Evolutionary conservation across 1,284 basidiomycete genomes (phyloP).

Genomic region (Malassezia furfur): DNA sequence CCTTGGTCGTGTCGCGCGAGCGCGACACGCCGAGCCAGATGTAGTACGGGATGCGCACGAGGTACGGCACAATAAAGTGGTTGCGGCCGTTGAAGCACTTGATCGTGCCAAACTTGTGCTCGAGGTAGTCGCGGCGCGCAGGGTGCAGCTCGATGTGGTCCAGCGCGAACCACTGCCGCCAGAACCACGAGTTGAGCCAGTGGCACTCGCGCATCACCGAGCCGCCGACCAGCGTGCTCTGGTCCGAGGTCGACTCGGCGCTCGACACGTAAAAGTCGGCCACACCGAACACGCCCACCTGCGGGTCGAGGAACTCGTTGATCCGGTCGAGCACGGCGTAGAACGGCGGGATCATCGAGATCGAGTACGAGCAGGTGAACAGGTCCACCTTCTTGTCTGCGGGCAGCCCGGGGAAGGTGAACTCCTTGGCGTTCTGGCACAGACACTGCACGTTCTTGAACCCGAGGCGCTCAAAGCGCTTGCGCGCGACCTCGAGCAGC

Average conservation of each 20-base stretch:
- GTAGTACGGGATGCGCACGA: conserved; percentile 64
- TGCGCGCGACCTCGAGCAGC: conserved; percentile 62
- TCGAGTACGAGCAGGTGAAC: conserved; percentile 47
- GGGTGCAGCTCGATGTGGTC: conserved; percentile 67
- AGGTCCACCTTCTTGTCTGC: conserved; percentile 39
- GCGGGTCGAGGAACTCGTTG: conserved; percentile 61
- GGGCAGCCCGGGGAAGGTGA: conserved; percentile 55
- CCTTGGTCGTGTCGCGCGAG: conserved; percentile 57
- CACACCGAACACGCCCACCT: conserved; percentile 61
- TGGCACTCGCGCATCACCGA: conserved; percentile 62
- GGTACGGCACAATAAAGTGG: conserved; percentile 60
- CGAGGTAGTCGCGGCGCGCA: conserved; percentile 60
- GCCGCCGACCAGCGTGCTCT: conserved; percentile 56
- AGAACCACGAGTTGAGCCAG: conserved; percentile 70
- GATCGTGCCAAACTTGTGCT: conserved; percentile 68
- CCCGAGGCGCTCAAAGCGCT: conserved; percentile 60
- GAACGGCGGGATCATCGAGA: conserved; percentile 56
- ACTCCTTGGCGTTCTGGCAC: conserved; percentile 65
- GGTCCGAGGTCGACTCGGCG: conserved; percentile 56
- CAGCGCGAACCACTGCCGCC: conserved; percentile 58
- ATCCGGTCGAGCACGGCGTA: conserved; percentile 63
- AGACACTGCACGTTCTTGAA: conserved; percentile 68
- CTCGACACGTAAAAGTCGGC: conserved; percentile 72
- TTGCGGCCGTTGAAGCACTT: conserved; percentile 63
- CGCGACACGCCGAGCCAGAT: conserved; percentile 69